Base-by-base conservation (phyloP, 106 monocot species). In the Cymbidium sinense region DNA sequence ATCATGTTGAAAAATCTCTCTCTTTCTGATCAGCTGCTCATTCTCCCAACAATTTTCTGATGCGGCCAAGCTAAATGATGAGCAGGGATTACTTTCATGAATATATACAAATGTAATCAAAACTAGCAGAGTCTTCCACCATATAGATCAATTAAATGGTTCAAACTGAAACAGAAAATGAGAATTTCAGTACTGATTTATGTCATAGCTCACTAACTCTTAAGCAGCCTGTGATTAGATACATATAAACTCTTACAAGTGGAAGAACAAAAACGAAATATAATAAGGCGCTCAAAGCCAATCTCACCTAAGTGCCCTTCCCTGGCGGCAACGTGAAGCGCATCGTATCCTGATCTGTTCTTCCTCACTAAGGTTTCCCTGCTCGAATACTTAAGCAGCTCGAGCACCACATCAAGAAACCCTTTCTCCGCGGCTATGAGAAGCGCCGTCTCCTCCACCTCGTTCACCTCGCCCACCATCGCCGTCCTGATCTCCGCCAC, bases 361-460 rank as follows among this genome's bases (percentile, higher is more conserved):
- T 83, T 92, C 80, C 77, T 86, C 62, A 35, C 31, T 4, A 89
- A 12, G 8, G 83, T 76, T 20, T 89, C 92, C 50, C 51, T 36
- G 77, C 87, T 87, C 12, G 83, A 79, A 76, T 89, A 87, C 85
- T 82, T 87, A 29, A 92, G 76, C 87, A 92, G 78, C 82, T 92
- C 92, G 34, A 82, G 76, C 73, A 92, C 87, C 41, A 89, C 51
- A 36, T 89, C 89, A 8, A 83, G 62, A 69, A 74, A 76, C 72
- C 92, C 92, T 50, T 64, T 85, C 81, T 87, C 85, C 3, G 85
- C 87, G 0, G 92, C 92, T 25, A 82, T 76, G 67, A 89, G 70
- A 50, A 93, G 80, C 36, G 92, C 84, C 5, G 89, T 93, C 79
- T 89, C 87, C 50, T 80, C 92, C 30, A 87, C 88, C 76, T 93